Evolutionary conservation across 345 rosid species (phyloP).

Genomic region (Eucalyptus victrix): DNA sequence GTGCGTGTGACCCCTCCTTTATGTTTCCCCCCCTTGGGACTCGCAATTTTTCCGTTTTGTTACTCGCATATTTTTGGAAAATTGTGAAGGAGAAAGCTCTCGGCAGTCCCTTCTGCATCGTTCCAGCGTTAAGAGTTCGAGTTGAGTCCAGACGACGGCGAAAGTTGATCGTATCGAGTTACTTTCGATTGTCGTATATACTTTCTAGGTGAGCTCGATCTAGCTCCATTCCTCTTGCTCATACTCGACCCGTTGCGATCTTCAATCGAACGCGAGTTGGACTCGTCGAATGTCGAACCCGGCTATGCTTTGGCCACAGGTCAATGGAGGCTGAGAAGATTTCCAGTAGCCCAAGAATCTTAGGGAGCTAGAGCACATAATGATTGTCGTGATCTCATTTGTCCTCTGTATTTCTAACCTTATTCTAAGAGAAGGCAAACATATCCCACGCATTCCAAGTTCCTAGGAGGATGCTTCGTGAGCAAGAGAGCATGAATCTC

Average conservation of each 20-base stretch:
- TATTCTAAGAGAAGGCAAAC: background rate
- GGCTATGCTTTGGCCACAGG: background rate
- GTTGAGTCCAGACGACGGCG: background rate
- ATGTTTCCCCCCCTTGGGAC: background rate
- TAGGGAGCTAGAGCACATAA: background rate
- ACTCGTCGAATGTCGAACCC: background rate
- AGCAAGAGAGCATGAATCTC: background rate
- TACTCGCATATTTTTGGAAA: background rate
- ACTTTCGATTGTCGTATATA: background rate
- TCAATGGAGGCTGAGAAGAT: background rate
- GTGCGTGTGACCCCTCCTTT: background rate
- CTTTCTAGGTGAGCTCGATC: background rate
- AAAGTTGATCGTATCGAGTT: background rate
- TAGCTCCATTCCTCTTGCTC: background rate
- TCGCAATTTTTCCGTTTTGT: background rate
- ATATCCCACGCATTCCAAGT: background rate
- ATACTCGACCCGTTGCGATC: background rate
- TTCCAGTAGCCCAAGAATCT: background rate
- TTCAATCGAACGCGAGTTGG: background rate
- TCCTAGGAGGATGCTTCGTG: background rate
- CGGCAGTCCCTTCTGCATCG: background rate
- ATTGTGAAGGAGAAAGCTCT: background rate
- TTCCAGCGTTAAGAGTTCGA: background rate
- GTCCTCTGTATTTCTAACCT: background rate
- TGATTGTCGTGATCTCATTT: background rate